phyloP scores from a whole-genome alignment of 2,329 filamentous ascomycete genomes.

The Cercospora brassicicola region DNA sequence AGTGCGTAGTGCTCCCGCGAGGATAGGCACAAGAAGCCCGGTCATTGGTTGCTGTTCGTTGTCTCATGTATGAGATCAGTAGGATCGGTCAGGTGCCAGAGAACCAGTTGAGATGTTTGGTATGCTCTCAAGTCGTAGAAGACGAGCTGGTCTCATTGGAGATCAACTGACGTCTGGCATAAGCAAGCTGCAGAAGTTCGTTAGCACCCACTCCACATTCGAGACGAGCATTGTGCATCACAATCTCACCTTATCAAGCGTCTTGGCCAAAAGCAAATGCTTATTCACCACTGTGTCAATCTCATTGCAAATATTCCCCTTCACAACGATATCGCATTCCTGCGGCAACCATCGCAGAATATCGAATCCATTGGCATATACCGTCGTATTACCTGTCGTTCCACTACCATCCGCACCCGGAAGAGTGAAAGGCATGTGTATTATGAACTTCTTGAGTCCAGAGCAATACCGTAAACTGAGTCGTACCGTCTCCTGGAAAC shows the following conservation, averaged over 20 bases:
- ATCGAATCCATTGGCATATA: conserved; percentile 51
- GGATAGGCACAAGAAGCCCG: background rate
- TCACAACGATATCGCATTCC: conserved; percentile 44
- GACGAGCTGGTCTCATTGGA: conserved; percentile 33
- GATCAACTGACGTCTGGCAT: conserved; percentile 39
- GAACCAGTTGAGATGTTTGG: background rate
- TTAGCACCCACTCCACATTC: conserved; percentile 19
- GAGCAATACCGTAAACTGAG: conserved; percentile 49
- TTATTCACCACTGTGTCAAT: conserved; percentile 46
- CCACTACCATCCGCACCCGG: conserved; percentile 36
- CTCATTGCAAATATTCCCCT: conserved; percentile 43
- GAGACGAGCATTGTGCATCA: background rate
- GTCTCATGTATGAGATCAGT: background rate
- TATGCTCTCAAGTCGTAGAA: background rate
- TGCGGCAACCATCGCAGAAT: conserved; percentile 49
- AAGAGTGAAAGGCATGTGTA: conserved; percentile 41
- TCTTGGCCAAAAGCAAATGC: conserved; percentile 44
- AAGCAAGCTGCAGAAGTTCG: conserved; percentile 32
- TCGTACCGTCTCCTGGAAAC: conserved; percentile 50
- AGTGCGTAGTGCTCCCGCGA: background rate
- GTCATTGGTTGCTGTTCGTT: background rate
- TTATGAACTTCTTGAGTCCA: conserved; percentile 46
- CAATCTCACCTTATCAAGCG: conserved; percentile 44
- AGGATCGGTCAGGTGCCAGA: background rate
- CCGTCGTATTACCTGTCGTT: conserved; percentile 42